phyloP scores from a whole-genome alignment of 441 rosid species.

The Dalechampia spathulata region DNA sequence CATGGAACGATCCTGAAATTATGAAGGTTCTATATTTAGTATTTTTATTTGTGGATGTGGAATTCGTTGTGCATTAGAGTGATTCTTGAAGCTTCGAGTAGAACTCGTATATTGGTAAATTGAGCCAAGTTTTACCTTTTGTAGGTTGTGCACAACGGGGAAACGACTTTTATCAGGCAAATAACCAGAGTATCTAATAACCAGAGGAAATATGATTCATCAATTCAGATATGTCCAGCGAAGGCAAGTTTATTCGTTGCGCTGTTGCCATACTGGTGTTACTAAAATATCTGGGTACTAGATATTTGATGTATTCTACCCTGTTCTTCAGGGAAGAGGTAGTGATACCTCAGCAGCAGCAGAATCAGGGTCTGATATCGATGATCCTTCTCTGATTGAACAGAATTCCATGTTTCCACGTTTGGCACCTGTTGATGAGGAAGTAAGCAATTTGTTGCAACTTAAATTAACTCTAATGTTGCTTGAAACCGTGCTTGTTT shows the following conservation, averaged over 20 bases:
- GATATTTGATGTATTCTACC: constrained; percentile 8
- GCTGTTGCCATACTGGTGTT: constrained; percentile 3
- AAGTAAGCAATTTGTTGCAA: constrained; percentile 41
- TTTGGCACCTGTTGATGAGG: constrained; percentile 49
- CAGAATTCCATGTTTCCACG: constrained; percentile 35
- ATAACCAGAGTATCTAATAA: constrained; percentile 46
- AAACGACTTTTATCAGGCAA: constrained; percentile 55
- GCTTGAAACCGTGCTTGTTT: too few relatives aligned
- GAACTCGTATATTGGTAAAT: constrained; percentile 12
- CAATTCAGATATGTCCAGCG: constrained; percentile 34
- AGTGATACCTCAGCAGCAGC: constrained; percentile 42
- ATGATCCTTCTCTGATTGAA: constrained; percentile 44
- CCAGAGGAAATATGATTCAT: constrained; percentile 39
- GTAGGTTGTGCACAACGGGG: constrained; percentile 65
- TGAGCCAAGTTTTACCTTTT: constrained; percentile 17
- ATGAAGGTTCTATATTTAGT: constrained; percentile 55
- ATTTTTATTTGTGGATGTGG: constrained; percentile 7
- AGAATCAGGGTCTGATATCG: constrained; percentile 61
- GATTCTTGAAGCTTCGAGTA: constrained; percentile 15
- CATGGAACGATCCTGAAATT: constrained; percentile 87
- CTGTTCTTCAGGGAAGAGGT: constrained; percentile 40
- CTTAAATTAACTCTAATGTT: background rate
- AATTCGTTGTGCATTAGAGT: constrained; percentile 4
- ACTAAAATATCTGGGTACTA: background rate
- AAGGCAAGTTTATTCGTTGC: constrained; percentile 35